A percentile compares a stretch with the other conserved stretches of the same genome.
Conservation (phyloP, 1,139 yeast genomes). For the Yamadazyma membranifaciens region DNA sequence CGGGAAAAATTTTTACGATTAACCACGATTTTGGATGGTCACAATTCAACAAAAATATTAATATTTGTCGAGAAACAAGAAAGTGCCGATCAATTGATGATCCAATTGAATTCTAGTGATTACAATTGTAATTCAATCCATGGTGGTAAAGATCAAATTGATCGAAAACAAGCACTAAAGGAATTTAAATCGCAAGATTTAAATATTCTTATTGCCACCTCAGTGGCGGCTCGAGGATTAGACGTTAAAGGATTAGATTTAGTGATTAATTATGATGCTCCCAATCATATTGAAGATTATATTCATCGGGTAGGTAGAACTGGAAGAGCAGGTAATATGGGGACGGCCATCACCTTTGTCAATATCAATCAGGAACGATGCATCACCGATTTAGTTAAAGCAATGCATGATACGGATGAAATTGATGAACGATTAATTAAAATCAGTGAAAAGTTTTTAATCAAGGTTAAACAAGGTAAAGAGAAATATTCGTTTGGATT, state of each 20-base stretch:
- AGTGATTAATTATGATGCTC: slow-evolving; percentile 86
- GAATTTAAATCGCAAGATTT: slow-evolving; percentile 61
- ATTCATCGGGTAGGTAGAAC: slow-evolving; percentile 97
- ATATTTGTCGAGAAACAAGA: slow-evolving; percentile 88
- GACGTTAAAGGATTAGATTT: slow-evolving; percentile 82
- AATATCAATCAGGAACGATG: slow-evolving; percentile 63
- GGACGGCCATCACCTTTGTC: slow-evolving; percentile 78
- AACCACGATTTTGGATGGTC: slow-evolving; percentile 51
- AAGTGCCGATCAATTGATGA: slow-evolving; percentile 68
- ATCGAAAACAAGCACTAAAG: slow-evolving; percentile 71
- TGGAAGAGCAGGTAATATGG: slow-evolving; percentile 83
- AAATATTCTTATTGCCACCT: slow-evolving; percentile 78
- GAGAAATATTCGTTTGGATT: slow-evolving; percentile 74
- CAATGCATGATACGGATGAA: slow-evolving; percentile 49
- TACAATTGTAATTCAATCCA: slow-evolving; percentile 70
- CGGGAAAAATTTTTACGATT: slow-evolving; percentile 52
- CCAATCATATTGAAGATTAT: slow-evolving; percentile 91
- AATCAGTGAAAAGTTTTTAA: slow-evolving; percentile 57
- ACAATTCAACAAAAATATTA: slow-evolving; percentile 50
- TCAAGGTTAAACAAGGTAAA: slow-evolving; percentile 67
- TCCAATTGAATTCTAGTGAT: slow-evolving; percentile 55
- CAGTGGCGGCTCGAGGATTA: slow-evolving; percentile 91
- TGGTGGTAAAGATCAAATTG: slow-evolving; percentile 90
- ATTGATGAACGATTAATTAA: slow-evolving; percentile 51
- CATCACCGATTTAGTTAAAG: slow-evolving; percentile 70